Conservation (phyloP, 331 rosid species). For the Acacia concinna region DNA sequence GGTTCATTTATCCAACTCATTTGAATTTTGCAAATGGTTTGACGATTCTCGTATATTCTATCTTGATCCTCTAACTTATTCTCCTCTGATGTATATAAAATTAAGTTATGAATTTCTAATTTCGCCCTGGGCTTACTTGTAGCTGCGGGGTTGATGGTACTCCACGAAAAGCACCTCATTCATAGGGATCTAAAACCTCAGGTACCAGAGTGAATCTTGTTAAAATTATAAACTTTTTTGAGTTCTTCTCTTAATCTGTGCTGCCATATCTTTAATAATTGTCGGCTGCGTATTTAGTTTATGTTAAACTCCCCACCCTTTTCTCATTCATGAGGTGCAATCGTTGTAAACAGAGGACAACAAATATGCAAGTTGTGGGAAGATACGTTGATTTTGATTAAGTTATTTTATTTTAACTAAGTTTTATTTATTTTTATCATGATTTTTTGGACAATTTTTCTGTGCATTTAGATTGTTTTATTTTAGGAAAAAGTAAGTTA, state of each 20-base stretch:
- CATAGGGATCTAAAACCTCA: constrained; percentile 97
- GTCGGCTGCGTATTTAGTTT: not conserved
- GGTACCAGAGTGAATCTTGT: constrained; percentile 47
- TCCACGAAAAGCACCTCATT: constrained; percentile 88
- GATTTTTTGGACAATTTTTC: not conserved
- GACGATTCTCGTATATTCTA: not conserved
- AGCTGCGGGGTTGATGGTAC: constrained; percentile 88
- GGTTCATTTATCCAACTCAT: not conserved
- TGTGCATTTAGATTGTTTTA: not conserved
- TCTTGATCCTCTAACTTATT: not conserved
- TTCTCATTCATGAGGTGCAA: not conserved
- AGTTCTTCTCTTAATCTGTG: not conserved
- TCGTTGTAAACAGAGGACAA: not conserved
- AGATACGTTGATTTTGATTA: not conserved
- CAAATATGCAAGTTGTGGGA: not conserved
- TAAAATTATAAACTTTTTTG: not conserved
- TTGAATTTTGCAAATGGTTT: not conserved
- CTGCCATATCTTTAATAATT: not conserved
- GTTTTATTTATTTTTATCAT: not conserved
- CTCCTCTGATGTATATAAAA: not conserved
- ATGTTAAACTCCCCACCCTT: not conserved
- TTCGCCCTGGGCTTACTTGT: constrained; percentile 42
- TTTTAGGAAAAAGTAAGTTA: not conserved
- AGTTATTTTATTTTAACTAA: not conserved
- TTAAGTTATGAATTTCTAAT: not conserved